phyloP scores from a whole-genome alignment of 495 filamentous ascomycete species.

The Xylaria venustula region DNA sequence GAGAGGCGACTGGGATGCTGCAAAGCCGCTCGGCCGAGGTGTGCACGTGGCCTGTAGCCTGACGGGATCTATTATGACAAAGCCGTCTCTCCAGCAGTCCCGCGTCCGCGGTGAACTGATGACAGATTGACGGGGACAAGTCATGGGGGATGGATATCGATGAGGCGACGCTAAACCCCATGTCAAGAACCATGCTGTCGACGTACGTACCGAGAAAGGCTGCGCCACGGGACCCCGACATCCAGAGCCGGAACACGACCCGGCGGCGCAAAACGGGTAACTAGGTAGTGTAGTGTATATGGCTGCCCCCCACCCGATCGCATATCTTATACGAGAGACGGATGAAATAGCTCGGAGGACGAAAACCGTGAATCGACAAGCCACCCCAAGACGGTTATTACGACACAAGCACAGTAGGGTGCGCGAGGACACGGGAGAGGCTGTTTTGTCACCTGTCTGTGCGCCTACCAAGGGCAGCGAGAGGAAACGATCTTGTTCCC shows the following conservation, averaged over 20 bases:
- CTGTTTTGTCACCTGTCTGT: background rate
- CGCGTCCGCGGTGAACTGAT: background rate
- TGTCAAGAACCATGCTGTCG: too few species aligned
- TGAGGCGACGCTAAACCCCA: background rate
- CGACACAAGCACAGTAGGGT: background rate
- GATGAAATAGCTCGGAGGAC: background rate
- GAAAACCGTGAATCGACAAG: background rate
- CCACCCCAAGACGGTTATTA: background rate
- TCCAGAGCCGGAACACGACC: background rate
- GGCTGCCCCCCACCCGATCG: background rate
- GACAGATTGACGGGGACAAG: background rate
- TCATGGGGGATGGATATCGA: background rate
- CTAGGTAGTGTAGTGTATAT: too few species aligned
- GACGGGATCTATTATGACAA: background rate
- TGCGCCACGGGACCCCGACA: conserved; percentile 1
- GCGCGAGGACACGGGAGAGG: background rate
- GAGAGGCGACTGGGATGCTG: background rate
- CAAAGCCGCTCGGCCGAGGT: background rate
- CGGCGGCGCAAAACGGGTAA: conserved; percentile 1
- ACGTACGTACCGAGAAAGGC: background rate
- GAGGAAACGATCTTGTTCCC: background rate
- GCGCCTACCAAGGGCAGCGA: background rate
- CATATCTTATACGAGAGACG: background rate
- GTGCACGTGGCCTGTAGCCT: background rate
- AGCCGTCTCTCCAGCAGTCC: background rate